Evolutionary conservation across 2,329 filamentous ascomycete genomes (phyloP), one percentile per base, ranked within the genome.

Genomic region (Pseudopyricularia cyperi): DNA sequence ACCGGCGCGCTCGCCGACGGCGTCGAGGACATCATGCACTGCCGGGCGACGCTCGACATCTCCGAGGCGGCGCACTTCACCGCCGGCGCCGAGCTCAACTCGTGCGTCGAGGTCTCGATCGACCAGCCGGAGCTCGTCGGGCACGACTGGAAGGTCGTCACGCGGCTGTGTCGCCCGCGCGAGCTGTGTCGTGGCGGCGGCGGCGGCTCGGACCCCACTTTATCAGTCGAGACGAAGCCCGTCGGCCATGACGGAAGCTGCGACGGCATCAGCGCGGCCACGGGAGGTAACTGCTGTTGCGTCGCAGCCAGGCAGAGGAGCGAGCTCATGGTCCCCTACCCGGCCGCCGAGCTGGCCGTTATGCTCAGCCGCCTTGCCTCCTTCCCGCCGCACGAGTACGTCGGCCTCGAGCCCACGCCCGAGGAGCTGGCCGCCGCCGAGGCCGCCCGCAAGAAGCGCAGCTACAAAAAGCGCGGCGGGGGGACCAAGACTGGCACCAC

Each of bases 131-230:
- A 66, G 33, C 68, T 81, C 48, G 71, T 77, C 57, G 73, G 71
- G 59, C 76, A 80, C 60, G 69, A 70, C 37, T 83, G 80, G 80
- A 75, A 77, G 64, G 80, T 79, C 53, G 66, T 77, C 48, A 83
- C 80, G 12, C 73, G 71, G 17, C 71, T 84, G 46, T 71, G 73
- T 24, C 75, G 79, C 44, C 80, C 80, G 0, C 63, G 68, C 4
- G 78, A 82, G 64, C 68, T 81, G 49, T 71, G 34, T 28, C 33
- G 33, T n/a, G 51, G 39, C 22, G n/a, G 24, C 12, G n/a, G 74
- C 59, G 64, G 66, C 52, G 51, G 53, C 12, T 57, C 58, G 46
- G 56, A 59, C 50, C 42, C 58, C 26, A 46, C 61, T 11, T 63
- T 65, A 19, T 63, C 66, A 51, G 71, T 77, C 44, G 72, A 72